phyloP scores from a whole-genome alignment of 805 yeast genomes.

The Saccharomycopsis synnaedendra region DNA sequence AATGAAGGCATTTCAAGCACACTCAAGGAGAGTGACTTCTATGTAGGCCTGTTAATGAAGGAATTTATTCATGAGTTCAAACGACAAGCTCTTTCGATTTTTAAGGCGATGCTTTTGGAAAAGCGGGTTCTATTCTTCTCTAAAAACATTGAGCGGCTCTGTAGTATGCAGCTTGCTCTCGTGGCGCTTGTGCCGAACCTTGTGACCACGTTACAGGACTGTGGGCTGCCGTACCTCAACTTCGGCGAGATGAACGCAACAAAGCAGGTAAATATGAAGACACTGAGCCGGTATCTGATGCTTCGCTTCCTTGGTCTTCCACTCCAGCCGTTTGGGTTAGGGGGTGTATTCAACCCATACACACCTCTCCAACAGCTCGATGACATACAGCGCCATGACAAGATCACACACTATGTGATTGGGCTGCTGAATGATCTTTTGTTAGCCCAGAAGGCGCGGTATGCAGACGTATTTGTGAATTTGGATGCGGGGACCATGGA shows the following conservation, averaged over 20 bases:
- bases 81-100: constrained; percentile 46
- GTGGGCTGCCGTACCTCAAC: constrained; percentile 66
- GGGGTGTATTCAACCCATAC: constrained; percentile 86
- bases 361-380: constrained; percentile 88
- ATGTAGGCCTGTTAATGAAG: constrained; percentile 64
- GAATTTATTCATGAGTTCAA: constrained; percentile 50
- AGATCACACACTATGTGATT: constrained; percentile 52
- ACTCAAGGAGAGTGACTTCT: constrained; percentile 45
- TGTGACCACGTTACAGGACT: constrained; percentile 57
- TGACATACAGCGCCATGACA: constrained; percentile 43
- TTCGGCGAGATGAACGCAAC: constrained; percentile 39
- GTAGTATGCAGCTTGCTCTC: constrained; percentile 74
- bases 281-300: constrained; percentile 70
- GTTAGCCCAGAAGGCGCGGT: constrained; percentile 45
- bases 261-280: constrained; percentile 56
- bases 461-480: constrained; percentile 65
- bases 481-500: constrained; percentile 43
- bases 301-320: constrained; percentile 81
- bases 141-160: constrained; percentile 65
- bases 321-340: constrained; percentile 70
- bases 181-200: constrained; percentile 78
- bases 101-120: constrained; percentile 73
- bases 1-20: constrained; percentile 24
- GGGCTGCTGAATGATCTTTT: constrained; percentile 86
- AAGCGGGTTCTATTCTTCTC: constrained; percentile 67